phyloP scores from a whole-genome alignment of 2,329 filamentous ascomycete species.

The Aspergillus pseudoviridinutans region DNA sequence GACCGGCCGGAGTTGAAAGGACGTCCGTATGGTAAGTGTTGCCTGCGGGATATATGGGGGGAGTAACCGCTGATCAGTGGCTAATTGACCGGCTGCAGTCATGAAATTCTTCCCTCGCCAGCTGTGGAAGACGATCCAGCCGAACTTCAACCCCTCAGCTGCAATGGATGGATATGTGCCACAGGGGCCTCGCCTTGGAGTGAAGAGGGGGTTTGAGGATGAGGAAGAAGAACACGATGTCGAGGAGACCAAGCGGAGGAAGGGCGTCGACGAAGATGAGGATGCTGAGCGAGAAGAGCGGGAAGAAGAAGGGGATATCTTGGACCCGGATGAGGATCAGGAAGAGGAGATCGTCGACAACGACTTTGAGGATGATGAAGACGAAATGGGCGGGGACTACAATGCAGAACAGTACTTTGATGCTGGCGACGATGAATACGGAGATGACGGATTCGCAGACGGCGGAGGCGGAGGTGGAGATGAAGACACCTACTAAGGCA shows the following conservation, averaged over 20 bases:
- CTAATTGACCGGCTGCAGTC: constrained; percentile 33
- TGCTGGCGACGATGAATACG: constrained; percentile 52
- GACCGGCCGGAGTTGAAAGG: constrained; percentile 53
- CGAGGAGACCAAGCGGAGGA: constrained; percentile 28
- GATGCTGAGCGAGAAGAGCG: constrained; percentile 28
- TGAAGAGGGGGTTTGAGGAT: constrained; percentile 42
- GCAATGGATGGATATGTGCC: constrained; percentile 27
- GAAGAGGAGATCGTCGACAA: constrained; percentile 55
- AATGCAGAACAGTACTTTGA: constrained; percentile 64
- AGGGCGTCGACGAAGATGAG: constrained; percentile 28
- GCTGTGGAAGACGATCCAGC: constrained; percentile 53
- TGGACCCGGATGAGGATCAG: constrained; percentile 44
- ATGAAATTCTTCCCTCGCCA: constrained; percentile 58
- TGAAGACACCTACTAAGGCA: constrained; percentile 39
- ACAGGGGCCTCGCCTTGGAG: constrained; percentile 11
- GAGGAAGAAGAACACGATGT: constrained; percentile 43
- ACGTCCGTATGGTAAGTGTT: constrained; percentile 51
- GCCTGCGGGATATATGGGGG: not conserved
- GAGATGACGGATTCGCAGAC: constrained; percentile 54
- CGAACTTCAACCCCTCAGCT: constrained; percentile 36
- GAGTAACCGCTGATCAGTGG: not conserved
- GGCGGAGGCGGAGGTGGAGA: constrained; percentile 52
- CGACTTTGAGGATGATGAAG: constrained; percentile 58
- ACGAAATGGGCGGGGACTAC: constrained; percentile 58
- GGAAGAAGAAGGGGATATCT: constrained; percentile 43